phyloP scores from a whole-genome alignment of 768 basidiomycete species.

The Lentinula sp. region DNA sequence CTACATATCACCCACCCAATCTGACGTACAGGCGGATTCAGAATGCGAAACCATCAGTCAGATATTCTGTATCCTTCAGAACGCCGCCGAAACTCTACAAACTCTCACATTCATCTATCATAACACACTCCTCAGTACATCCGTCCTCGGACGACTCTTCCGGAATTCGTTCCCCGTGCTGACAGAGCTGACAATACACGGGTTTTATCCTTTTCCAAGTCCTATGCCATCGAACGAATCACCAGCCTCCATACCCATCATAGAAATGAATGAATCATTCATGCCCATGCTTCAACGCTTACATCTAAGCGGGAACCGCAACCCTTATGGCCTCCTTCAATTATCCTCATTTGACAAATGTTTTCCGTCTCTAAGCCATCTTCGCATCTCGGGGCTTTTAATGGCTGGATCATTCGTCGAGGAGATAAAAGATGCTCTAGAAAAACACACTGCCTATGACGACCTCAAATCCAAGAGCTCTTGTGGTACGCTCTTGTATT shows the following conservation, averaged over 20 bases:
- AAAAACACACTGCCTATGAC: background rate
- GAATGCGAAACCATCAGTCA: conserved; percentile 9
- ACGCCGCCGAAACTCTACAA: conserved; percentile 34
- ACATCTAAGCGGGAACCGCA: conserved; percentile 43
- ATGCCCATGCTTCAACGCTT: conserved; percentile 35
- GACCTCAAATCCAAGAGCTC: background rate
- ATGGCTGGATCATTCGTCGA: conserved; percentile 34
- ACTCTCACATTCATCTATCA: conserved; percentile 33
- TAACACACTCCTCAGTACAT: conserved; percentile 22
- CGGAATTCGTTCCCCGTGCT: conserved; percentile 34
- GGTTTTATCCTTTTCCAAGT: conserved; percentile 45
- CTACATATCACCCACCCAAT: conserved; percentile 28
- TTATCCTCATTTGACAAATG: conserved; percentile 28
- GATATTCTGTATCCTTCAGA: conserved; percentile 26
- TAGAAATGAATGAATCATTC: background rate
- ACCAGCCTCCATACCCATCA: too few species aligned
- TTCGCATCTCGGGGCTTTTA: conserved; percentile 36
- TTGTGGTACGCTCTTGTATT: background rate
- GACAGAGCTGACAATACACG: conserved; percentile 33
- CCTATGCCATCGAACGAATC: conserved; percentile 3
- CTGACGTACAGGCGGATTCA: conserved; percentile 6
- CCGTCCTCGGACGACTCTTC: conserved; percentile 36
- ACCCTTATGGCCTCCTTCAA: conserved; percentile 41
- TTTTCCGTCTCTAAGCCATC: conserved; percentile 30
- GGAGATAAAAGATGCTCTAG: conserved; percentile 26